Evolutionary conservation across 2,329 filamentous ascomycete genomes (phyloP).

Genomic region (Apiospora rasikravindrae): DNA sequence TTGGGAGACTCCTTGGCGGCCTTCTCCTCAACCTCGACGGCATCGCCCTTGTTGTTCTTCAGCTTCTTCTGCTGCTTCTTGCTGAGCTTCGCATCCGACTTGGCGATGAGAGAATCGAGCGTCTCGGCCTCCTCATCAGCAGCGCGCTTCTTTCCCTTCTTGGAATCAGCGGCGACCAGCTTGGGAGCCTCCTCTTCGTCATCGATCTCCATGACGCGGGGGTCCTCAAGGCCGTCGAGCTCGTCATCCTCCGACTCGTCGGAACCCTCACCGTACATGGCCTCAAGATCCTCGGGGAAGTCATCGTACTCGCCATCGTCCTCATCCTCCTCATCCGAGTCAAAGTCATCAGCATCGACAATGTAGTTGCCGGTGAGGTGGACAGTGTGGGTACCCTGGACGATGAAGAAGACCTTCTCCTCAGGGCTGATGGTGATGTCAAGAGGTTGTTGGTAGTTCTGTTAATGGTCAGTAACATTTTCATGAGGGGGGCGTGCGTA

Average conservation of each 20-base stretch:
- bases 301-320: constrained; percentile 83
- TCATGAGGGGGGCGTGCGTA: not conserved
- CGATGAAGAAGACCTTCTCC: constrained; percentile 91
- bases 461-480: constrained; percentile 20
- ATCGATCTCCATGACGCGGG: constrained; percentile 83
- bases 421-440: constrained; percentile 90
- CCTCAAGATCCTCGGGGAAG: constrained; percentile 78
- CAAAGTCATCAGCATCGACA: constrained; percentile 69
- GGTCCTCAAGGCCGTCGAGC: constrained; percentile 77
- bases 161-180: constrained; percentile 53
- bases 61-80: constrained; percentile 99
- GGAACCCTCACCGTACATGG: constrained; percentile 70
- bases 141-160: constrained; percentile 88
- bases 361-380: constrained; percentile 97
- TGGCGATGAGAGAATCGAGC: constrained; percentile 86
- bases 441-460: constrained; percentile 95
- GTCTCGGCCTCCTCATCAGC: constrained; percentile 73
- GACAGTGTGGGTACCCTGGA: constrained; percentile 86
- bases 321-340: constrained; percentile 66
- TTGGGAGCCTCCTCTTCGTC: constrained; percentile 75
- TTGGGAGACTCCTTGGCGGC: constrained; percentile 69
- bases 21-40: constrained; percentile 65
- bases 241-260: constrained; percentile 74
- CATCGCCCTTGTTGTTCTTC: constrained; percentile 97
- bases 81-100: constrained; percentile 75